phyloP scores from a whole-genome alignment of 352 stramenopile genomes.

The Globisporangium solare region DNA sequence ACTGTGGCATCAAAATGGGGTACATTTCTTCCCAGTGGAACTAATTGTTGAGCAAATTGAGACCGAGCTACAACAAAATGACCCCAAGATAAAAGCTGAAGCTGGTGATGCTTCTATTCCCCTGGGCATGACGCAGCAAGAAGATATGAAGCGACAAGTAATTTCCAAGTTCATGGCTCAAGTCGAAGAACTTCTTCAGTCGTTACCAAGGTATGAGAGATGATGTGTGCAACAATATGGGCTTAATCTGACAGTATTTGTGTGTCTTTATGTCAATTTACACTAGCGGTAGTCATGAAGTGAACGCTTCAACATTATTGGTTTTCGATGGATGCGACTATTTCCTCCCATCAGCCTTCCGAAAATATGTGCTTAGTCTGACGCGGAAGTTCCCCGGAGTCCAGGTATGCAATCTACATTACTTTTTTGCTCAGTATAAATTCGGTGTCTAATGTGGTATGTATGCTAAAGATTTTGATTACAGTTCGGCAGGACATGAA shows the following conservation, averaged over 20 bases:
- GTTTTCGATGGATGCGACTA: constrained; percentile 65
- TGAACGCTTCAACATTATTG: constrained; percentile 28
- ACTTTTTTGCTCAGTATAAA: neutral
- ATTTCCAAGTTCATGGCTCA: constrained; percentile 23
- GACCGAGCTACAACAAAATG: neutral
- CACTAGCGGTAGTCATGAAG: constrained; percentile 14
- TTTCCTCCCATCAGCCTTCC: constrained; percentile 27
- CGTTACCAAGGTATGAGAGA: constrained; percentile 29
- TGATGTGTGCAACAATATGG: neutral
- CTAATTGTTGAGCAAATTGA: constrained; percentile 21
- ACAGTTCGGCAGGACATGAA: constrained; percentile 28
- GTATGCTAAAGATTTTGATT: constrained; percentile 25
- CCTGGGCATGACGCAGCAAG: neutral
- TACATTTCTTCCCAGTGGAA: constrained; percentile 57
- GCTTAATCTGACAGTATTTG: neutral
- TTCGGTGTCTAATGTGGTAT: neutral
- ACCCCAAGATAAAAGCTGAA: neutral
- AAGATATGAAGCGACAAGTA: constrained; percentile 1
- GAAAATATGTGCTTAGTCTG: constrained; percentile 39
- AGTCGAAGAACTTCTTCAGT: constrained; percentile 25
- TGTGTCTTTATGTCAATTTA: constrained; percentile 6
- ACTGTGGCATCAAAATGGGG: constrained; percentile 38
- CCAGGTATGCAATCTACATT: constrained; percentile 24
- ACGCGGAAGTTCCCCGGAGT: constrained; percentile 29
- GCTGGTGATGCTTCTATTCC: neutral